Conservation (phyloP, 1,139 yeast genomes). For the Zygoascus hellenicus region DNA sequence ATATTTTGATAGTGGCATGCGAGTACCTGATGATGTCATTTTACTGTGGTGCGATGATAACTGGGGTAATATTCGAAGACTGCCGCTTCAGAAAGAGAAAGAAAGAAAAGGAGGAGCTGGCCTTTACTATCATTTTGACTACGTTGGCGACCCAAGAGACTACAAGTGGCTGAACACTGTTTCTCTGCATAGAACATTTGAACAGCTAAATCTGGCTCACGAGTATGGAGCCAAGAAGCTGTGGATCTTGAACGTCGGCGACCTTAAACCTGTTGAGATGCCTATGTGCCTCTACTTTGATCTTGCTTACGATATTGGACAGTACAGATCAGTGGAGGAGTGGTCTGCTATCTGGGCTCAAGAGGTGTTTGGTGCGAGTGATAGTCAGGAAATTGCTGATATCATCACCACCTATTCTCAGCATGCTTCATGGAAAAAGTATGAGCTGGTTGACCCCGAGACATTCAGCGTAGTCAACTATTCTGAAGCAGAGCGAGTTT, state of each 20-base stretch:
- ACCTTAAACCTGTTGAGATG: slow-evolving; percentile 20
- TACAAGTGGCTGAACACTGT: slow-evolving; percentile 22
- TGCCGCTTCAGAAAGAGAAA: slow-evolving; percentile 17
- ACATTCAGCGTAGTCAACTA: slow-evolving; percentile 17
- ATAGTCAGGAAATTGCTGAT: slow-evolving; percentile 17
- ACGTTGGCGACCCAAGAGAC: slow-evolving; percentile 21
- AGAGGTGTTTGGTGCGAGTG: slow-evolving; percentile 15
- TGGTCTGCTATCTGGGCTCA: slow-evolving; percentile 19
- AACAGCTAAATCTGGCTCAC: slow-evolving; percentile 19
- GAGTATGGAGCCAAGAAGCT: slow-evolving; percentile 16
- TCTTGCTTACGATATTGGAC: slow-evolving; percentile 19
- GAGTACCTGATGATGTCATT: slow-evolving; percentile 22
- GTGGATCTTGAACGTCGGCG: slow-evolving; percentile 24
- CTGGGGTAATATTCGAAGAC: slow-evolving; percentile 22
- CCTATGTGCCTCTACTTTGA: slow-evolving; percentile 20
- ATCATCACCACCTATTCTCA: slow-evolving; percentile 14
- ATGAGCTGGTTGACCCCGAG: slow-evolving; percentile 17
- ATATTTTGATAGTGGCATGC: slow-evolving; percentile 20
- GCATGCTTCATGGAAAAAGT: slow-evolving; percentile 20
- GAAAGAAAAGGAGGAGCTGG: slow-evolving; percentile 21
- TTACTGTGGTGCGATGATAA: slow-evolving; percentile 22
- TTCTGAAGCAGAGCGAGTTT: slow-evolving; percentile 18
- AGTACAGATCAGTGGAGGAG: slow-evolving; percentile 15
- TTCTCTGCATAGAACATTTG: slow-evolving; percentile 19
- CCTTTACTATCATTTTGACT: slow-evolving; percentile 21